Evolutionary conservation across 1,139 yeast species (phyloP).

Genomic region (Zygosaccharomyces sapae): DNA sequence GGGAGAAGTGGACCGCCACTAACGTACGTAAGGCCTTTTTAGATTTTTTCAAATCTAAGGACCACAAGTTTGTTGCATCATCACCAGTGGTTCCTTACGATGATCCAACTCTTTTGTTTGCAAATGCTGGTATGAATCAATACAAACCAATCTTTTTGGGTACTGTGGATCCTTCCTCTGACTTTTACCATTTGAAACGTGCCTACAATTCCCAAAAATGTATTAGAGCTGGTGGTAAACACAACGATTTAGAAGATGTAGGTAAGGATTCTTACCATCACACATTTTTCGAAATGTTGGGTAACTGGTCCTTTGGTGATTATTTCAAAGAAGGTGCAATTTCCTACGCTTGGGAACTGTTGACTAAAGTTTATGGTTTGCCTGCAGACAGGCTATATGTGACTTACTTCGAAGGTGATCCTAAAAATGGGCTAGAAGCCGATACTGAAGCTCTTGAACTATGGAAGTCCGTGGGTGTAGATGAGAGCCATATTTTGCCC

Average conservation of each 20-base stretch:
- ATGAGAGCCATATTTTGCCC: slow-evolving; percentile 87
- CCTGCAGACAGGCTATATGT: slow-evolving; percentile 80
- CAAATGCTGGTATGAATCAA: slow-evolving; percentile 99
- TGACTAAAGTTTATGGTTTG: slow-evolving; percentile 78
- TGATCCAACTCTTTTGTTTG: slow-evolving; percentile 91
- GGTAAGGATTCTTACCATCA: slow-evolving; percentile 98
- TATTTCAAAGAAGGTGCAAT: slow-evolving; percentile 95
- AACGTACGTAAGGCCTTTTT: slow-evolving; percentile 85
- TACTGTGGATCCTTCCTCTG: slow-evolving; percentile 91
- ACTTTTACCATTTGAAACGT: slow-evolving; percentile 75
- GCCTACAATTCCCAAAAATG: slow-evolving; percentile 96
- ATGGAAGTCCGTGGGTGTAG: slow-evolving; percentile 86
- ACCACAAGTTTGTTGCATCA: slow-evolving; percentile 81
- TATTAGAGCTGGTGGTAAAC: slow-evolving; percentile 99
- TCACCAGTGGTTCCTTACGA: slow-evolving; percentile 96
- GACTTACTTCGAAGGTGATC: slow-evolving; percentile 93
- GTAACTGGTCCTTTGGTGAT: slow-evolving; percentile 99
- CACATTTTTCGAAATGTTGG: slow-evolving; percentile 98
- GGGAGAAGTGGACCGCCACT: slow-evolving; percentile 56
- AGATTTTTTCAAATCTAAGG: slow-evolving; percentile 64
- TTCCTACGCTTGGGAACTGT: slow-evolving; percentile 81
- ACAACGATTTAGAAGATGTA: slow-evolving; percentile 96
- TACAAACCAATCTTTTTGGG: slow-evolving; percentile 96
- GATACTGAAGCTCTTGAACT: slow-evolving; percentile 88
- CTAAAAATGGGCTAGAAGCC: slow-evolving; percentile 75